Base-by-base conservation (phyloP, 192 early-diverging fungal species). In the Radiomyces spectabilis region DNA sequence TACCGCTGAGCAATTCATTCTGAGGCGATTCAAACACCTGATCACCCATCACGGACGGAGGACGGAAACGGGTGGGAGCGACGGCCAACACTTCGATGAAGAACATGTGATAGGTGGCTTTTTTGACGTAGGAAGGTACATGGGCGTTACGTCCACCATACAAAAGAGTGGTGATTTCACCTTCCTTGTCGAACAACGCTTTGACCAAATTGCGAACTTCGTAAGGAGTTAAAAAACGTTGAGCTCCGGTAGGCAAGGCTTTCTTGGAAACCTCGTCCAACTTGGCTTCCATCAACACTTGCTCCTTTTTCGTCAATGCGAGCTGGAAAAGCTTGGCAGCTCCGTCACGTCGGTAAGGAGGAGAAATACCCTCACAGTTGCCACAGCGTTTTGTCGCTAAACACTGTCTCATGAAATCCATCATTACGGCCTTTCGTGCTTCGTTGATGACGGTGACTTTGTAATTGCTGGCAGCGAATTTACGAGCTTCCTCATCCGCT, bases 1-100 rank as follows among this genome's bases (percentile, higher is more conserved):
- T 87, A 30, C 81, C 78, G 39, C 79, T 81, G 53, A 98, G 75
- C 34, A 89, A 80, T 48, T 85, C 82, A 75, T 97, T 99, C 68
- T 97, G 94, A n/a, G 93, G 87, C 71, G 93, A 88, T 66, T 98
- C 94, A 71, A 88, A 90, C 15, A 85, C 50, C 63, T 87, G 82
- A 55, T 95, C 95, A 49, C 78, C 81, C 83, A 97, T 87, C 48
- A 92, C 82, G 1, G 89, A 88, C 22, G 93, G 81, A 27, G 97
- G 97, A 15, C 97, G 88, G 81, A 97, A 98, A 50, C 86, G 80
- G 44, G 83, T 91, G 27, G 97, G 97, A 13, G 95, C 71, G 22
- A 99, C 95, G 0, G 93, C 80, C 16, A 99, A 73, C 18, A 82
- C 82, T 30, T 97, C 89, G 43, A 96, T 69, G 74, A 99, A 99